phyloP scores from a whole-genome alignment of 345 rosid genomes.

The Melastoma malabathricum region DNA sequence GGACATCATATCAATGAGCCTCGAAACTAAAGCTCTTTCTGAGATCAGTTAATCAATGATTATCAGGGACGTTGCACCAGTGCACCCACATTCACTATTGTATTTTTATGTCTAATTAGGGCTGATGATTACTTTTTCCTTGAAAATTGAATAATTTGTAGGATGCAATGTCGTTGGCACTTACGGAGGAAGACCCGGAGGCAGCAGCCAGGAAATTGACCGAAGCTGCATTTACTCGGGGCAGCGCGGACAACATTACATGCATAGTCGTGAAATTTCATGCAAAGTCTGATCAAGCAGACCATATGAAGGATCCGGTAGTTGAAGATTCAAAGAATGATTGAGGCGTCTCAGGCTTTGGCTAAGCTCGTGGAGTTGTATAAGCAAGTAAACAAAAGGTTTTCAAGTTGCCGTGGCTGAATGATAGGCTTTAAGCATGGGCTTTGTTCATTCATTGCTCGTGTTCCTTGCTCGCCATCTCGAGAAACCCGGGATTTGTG shows the following conservation, averaged over 20 bases:
- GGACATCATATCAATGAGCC: too few species aligned
- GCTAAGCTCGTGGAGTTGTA: constrained; percentile 14
- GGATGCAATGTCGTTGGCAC: constrained; percentile 85
- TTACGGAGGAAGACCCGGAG: constrained; percentile 66
- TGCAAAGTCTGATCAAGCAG: constrained; percentile 18
- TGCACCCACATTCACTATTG: background rate
- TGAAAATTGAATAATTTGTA: constrained; percentile 8
- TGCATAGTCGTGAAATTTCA: constrained; percentile 86
- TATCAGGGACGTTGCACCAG: too few species aligned
- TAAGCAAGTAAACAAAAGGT: constrained; percentile 1
- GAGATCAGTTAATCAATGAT: background rate
- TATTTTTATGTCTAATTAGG: background rate
- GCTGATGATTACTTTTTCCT: background rate
- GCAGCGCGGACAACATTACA: constrained; percentile 95
- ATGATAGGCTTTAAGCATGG: constrained; percentile 10
- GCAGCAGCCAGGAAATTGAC: constrained; percentile 77
- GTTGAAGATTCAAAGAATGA: constrained; percentile 7
- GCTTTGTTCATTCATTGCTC: constrained; percentile 30
- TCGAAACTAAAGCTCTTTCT: too few species aligned
- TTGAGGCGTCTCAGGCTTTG: constrained; percentile 6
- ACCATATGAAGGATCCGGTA: constrained; percentile 1
- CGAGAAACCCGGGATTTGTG: background rate
- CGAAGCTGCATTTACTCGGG: constrained; percentile 66
- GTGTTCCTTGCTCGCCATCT: background rate
- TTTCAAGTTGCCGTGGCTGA: constrained; percentile 14